Conservation (phyloP, 192 early-diverging fungal genomes). For the Podochytrium sp. region DNA sequence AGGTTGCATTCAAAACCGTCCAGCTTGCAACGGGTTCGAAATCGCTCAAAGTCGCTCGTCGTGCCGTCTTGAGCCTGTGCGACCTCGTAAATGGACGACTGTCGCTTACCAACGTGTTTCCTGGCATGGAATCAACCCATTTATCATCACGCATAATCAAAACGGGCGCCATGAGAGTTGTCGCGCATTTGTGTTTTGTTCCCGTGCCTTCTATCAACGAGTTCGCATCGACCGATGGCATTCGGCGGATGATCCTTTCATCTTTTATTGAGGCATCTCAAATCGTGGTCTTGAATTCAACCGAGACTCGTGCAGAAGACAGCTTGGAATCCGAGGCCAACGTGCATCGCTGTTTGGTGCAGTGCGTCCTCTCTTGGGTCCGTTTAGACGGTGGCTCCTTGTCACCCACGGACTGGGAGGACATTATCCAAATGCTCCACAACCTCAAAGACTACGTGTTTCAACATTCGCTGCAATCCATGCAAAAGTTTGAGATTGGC, state of each 20-base stretch:
- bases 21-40: neutral
- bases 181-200: neutral
- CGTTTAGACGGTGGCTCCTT: neutral
- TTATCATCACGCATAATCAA: neutral
- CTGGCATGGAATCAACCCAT: neutral
- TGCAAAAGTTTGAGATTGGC: slow-evolving; percentile 5
- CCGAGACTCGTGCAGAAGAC: neutral
- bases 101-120: neutral
- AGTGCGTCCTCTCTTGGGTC: neutral
- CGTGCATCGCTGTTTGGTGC: neutral
- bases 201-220: neutral
- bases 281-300: neutral
- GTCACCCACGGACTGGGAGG: neutral
- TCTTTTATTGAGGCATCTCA: neutral
- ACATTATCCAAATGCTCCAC: neutral
- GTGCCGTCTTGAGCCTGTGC: neutral
- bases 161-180: neutral
- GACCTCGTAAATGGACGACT: neutral
- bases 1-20: neutral
- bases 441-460: neutral
- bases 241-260: neutral
- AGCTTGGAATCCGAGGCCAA: neutral
- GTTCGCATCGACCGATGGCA: neutral
- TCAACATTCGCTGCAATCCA: neutral
- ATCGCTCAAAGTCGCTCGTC: neutral